A percentile compares a stretch with the other conserved stretches of the same genome.
Conservation (phyloP, 345 rosid genomes). For the Eutrema yunnanense region DNA sequence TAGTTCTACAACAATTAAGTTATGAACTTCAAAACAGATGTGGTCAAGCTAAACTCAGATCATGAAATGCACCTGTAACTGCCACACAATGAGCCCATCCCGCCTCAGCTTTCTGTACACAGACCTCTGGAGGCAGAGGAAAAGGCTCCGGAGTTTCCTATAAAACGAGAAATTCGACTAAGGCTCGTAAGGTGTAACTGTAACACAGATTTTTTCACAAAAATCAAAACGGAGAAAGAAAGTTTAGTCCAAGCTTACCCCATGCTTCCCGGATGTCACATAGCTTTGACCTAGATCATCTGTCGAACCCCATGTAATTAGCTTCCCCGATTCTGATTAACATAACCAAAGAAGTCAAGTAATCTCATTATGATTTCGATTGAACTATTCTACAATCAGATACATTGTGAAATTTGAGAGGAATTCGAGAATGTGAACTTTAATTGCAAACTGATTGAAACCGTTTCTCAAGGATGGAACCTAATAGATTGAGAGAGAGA, state of each 20-base stretch:
- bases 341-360: neutral
- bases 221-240: slow-evolving; percentile 5
- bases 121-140: slow-evolving; percentile 77
- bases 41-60: neutral
- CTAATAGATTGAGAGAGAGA: neutral
- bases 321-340: slow-evolving; percentile 80
- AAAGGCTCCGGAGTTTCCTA: slow-evolving; percentile 95
- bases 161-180: neutral
- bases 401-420: neutral
- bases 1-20: neutral
- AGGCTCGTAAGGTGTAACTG: neutral
- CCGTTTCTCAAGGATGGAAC: neutral
- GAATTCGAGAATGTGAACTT: neutral
- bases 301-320: slow-evolving; percentile 97
- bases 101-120: slow-evolving; percentile 68
- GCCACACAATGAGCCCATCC: slow-evolving; percentile 99
- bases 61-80: slow-evolving; percentile 56
- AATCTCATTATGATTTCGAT: neutral
- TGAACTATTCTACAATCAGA: neutral
- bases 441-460: neutral
- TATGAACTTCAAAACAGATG: neutral
- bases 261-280: slow-evolving; percentile 91
- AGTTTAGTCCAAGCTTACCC: slow-evolving; percentile 40
- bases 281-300: slow-evolving; percentile 99
- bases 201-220: neutral